Conservation (phyloP, 225 moss, liverwort and hornwort species). For the Physcomitrellopsis africana region DNA sequence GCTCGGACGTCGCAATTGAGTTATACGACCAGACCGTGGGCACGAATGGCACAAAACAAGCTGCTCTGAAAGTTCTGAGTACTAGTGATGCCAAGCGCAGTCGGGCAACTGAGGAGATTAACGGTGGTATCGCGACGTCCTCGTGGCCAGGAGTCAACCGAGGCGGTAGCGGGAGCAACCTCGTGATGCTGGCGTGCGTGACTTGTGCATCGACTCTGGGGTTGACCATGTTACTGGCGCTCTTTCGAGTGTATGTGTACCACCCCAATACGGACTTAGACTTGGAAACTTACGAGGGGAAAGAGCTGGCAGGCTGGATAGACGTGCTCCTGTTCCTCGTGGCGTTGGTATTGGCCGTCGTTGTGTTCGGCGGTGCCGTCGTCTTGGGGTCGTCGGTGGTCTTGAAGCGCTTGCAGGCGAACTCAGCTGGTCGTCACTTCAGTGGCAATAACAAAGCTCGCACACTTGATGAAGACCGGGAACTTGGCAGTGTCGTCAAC, state of each 20-base stretch:
- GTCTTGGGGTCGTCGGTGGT: slow-evolving; percentile 24
- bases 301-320: slow-evolving; percentile 20
- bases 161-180: slow-evolving; percentile 35
- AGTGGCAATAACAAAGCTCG: neutral
- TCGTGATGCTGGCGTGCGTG: slow-evolving; percentile 37
- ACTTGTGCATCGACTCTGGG: slow-evolving; percentile 32
- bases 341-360: slow-evolving; percentile 36
- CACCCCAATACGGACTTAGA: slow-evolving; percentile 19
- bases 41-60: neutral
- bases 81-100: neutral
- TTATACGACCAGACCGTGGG: neutral
- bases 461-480: neutral
- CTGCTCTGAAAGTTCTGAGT: neutral
- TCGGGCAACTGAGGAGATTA: neutral
- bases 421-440: neutral
- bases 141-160: neutral
- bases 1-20: slow-evolving; percentile 24
- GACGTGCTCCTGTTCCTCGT: slow-evolving; percentile 43
- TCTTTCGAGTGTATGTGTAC: slow-evolving; percentile 47
- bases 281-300: neutral
- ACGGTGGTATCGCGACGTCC: neutral
- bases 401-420: neutral
- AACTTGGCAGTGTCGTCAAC: slow-evolving; percentile 8
- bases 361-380: slow-evolving; percentile 51
- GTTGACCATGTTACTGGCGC: slow-evolving; percentile 39